Base-by-base conservation (phyloP, 2,329 filamentous ascomycete genomes). In the Aspergillus carbonarius region DNA sequence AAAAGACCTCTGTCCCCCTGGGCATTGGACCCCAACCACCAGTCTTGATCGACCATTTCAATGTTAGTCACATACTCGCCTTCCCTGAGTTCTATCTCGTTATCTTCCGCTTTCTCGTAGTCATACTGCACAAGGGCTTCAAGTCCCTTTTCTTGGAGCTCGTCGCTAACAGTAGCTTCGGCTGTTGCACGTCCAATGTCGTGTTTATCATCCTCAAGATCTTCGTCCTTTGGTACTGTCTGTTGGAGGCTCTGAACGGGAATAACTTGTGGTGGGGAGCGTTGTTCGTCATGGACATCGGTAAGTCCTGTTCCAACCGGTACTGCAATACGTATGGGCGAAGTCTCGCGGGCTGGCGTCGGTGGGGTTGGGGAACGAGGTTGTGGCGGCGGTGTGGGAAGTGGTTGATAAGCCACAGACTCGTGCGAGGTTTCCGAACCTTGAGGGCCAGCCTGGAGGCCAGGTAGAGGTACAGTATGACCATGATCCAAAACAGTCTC, bases 31-130 rank as follows among this genome's bases (percentile, higher is more conserved):
- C 96, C 95, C 85, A 96, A 90, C 95, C 95, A 99, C 95, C 95
- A 99, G 73, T 99, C 93, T 53, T 96, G 90, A 68, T 98, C 95
- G 2, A 99, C 92, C 90, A 96, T 96, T 63, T 98, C 92, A 69
- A 99, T 96, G 72, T 96, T 89, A 23, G 85, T 92, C 37, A 99
- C 89, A 63, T 88, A 85, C 69, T 97, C 91, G 62, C 93, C 93
- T 77, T 99, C 95, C 25, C 85, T 83, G 17, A 99, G 83, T 65
- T 96, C 92, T 58, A 99, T 85, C 78, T 99, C 95, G 70, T 99
- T 99, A 66, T 96, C 93, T 75, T 99, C 95, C 1, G 92, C 92
- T 78, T 96, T 97, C 70, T 97, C 93, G 72, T 99, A 99, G 73
- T 99, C 95, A 73, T 95, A 99, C 70, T 95, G 88, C 35, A 95